phyloP scores from a whole-genome alignment of 1,284 basidiomycete species.

The Nidula niveotomentosa region DNA sequence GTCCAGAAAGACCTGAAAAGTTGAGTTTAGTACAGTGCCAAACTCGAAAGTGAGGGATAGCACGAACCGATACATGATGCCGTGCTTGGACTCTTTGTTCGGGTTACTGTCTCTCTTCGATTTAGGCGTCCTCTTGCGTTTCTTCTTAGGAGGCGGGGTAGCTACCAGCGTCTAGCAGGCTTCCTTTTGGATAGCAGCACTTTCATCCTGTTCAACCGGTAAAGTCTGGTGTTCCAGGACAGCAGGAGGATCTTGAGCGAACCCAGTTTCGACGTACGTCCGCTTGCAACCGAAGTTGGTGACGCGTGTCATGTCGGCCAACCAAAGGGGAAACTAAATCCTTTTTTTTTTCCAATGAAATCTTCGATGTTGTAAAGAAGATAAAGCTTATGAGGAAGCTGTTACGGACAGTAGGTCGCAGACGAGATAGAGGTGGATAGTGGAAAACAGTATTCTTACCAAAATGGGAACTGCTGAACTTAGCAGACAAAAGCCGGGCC shows the following conservation, averaged over 20 bases:
- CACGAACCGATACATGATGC: constrained; percentile 73
- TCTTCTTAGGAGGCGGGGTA: constrained; percentile 21
- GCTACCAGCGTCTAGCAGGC: constrained; percentile 3
- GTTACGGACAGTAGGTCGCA: no score
- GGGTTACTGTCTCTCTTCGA: constrained; percentile 33
- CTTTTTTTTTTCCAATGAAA: no score
- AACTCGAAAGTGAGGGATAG: neutral
- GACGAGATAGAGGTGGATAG: no score
- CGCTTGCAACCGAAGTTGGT: constrained; percentile 73
- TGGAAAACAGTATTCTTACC: no score
- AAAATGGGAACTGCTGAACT: no score
- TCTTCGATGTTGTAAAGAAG: no score
- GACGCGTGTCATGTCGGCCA: constrained; percentile 60
- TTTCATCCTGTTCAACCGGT: neutral
- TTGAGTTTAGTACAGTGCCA: neutral
- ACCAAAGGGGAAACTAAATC: no score
- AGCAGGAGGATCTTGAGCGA: constrained; percentile 23
- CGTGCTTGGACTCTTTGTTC: constrained; percentile 33
- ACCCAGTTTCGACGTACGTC: constrained; percentile 67
- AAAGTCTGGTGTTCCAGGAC: neutral
- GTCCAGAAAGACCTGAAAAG: constrained; percentile 80
- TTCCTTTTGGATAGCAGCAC: constrained; percentile 1
- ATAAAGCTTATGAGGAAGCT: no score
- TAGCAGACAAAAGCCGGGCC: no score
- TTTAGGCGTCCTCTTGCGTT: constrained; percentile 19